Evolutionary conservation across 306 rosid genomes (phyloP).

Genomic region (Lotus japonicus): DNA sequence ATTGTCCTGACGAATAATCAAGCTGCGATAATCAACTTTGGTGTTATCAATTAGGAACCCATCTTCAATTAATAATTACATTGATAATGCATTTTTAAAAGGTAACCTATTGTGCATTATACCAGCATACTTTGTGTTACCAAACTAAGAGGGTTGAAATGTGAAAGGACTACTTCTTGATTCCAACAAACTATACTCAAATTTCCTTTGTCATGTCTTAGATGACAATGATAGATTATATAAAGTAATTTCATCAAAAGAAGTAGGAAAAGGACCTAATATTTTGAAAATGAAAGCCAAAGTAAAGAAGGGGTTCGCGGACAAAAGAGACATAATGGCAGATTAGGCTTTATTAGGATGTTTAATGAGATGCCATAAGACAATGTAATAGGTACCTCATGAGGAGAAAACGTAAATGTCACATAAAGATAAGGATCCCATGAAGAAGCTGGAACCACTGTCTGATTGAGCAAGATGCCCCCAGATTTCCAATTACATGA

Average conservation of each 20-base stretch:
- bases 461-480: conserved; percentile 38
- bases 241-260: neutral
- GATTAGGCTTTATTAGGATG: neutral
- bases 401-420: conserved; percentile 40
- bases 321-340: neutral
- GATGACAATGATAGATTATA: neutral
- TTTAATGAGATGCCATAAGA: neutral
- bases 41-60: neutral
- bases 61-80: neutral
- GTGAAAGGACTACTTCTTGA: neutral
- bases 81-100: neutral
- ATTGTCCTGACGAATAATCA: neutral
- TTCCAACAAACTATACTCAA: neutral
- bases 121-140: neutral
- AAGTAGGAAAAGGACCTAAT: neutral
- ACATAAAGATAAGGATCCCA: conserved; percentile 60
- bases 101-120: neutral
- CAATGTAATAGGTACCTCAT: conserved; percentile 26
- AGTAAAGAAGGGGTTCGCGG: neutral
- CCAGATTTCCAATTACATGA: conserved; percentile 71
- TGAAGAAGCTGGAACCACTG: conserved; percentile 47
- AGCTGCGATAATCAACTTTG: neutral
- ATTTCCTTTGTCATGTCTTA: neutral
- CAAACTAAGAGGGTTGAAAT: neutral
- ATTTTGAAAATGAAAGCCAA: neutral